Evolutionary conservation across 805 yeast genomes (phyloP).

Genomic region (Clavispora fructus): DNA sequence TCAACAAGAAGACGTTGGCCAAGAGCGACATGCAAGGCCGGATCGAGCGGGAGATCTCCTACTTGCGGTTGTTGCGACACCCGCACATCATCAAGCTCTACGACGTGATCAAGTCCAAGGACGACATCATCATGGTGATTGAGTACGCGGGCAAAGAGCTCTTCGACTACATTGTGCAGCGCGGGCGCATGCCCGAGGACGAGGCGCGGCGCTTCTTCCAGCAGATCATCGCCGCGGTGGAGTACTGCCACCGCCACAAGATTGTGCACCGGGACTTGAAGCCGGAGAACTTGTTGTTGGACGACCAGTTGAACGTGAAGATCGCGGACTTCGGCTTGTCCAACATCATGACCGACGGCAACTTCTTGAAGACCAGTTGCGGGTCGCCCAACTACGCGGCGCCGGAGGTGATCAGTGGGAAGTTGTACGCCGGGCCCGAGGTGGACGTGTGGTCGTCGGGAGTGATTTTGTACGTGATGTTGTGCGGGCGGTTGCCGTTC

Average conservation of each 20-base stretch:
- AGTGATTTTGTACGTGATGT: constrained; percentile 90
- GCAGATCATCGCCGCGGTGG: constrained; percentile 94
- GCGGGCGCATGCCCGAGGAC: constrained; percentile 86
- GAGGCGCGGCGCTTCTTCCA: constrained; percentile 93
- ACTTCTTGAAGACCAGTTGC: constrained; percentile 88
- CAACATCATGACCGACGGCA: constrained; percentile 96
- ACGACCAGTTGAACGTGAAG: constrained; percentile 86
- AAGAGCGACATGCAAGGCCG: constrained; percentile 97
- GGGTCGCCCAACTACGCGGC: constrained; percentile 98
- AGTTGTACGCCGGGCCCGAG: constrained; percentile 95
- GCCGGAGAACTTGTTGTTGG: constrained; percentile 87
- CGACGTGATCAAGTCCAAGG: constrained; percentile 92
- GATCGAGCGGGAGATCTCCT: constrained; percentile 89
- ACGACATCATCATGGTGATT: constrained; percentile 95
- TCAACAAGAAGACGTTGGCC: constrained; percentile 86
- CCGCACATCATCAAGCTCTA: constrained; percentile 94
- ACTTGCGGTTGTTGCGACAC: constrained; percentile 80
- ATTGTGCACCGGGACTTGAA: constrained; percentile 95
- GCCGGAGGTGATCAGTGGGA: constrained; percentile 93
- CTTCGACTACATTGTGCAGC: constrained; percentile 90
- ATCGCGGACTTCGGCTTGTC: constrained; percentile 95
- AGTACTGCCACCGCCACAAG: constrained; percentile 93
- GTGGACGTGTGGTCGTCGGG: constrained; percentile 99
- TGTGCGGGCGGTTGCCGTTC: constrained; percentile 91
- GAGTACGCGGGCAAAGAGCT: constrained; percentile 96